Percentiles rank a stretch among this genome's conserved stretches.
These are phyloP conservation scores for Ophiostoma australiae DNA, from an alignment of 2,329 filamentous ascomycete species.

Conservation along the genomic window DNA sequence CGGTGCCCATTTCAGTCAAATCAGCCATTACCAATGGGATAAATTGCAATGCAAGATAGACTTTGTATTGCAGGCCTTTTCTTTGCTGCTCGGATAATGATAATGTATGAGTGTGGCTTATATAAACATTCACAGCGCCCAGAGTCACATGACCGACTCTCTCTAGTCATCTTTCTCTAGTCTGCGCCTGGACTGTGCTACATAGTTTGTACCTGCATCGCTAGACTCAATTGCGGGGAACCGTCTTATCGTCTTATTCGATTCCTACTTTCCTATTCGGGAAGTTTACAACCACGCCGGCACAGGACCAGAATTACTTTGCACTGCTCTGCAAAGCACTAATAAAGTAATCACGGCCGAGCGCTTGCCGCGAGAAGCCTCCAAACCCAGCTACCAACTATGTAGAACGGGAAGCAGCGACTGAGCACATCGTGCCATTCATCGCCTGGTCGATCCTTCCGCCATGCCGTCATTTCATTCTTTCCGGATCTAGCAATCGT, in stretches of 20 bases:
- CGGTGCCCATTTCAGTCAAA: no score
- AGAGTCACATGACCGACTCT: no score
- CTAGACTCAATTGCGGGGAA: background rate
- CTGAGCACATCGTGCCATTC: background rate
- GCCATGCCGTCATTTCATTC: background rate
- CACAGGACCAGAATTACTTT: background rate
- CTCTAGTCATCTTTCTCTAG: no score
- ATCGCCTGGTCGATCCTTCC: background rate
- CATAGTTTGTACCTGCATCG: background rate
- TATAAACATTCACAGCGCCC: no score
- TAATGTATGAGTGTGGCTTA: no score
- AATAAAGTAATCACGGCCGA: background rate
- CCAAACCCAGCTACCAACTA: background rate
- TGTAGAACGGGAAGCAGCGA: background rate
- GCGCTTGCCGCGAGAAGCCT: background rate
- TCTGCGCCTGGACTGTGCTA: no score
- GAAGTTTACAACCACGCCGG: conserved; percentile 13
- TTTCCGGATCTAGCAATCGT: background rate
- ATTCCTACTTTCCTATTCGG: conserved; percentile 21
- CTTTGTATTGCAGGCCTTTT: no score
- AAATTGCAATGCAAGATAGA: no score
- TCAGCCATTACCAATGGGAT: no score
- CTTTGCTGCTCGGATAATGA: no score
- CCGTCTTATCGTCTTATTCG: background rate
- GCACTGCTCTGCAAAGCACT: background rate